These are phyloP conservation scores for Diaporthe amygdali DNA, from an alignment of 2,329 filamentous ascomycete species.

Conservation along the genomic window DNA sequence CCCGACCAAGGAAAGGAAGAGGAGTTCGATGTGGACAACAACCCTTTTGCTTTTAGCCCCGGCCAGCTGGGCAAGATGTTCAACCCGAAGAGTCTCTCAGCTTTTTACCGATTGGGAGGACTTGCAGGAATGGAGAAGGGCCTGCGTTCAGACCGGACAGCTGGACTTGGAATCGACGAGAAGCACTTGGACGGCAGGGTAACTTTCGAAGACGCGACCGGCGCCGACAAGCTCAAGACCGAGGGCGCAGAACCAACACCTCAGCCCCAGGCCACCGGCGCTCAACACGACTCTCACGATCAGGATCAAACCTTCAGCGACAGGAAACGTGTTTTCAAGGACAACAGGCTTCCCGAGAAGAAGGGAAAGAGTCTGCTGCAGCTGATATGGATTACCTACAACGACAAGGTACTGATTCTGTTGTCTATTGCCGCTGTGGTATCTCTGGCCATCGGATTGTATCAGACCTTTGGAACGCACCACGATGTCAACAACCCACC, in stretches of 20 bases:
- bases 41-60: slow-evolving; percentile 84
- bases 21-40: slow-evolving; percentile 78
- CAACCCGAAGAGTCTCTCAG: slow-evolving; percentile 85
- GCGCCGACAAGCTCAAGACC: slow-evolving; percentile 38
- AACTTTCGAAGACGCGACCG: slow-evolving; percentile 73
- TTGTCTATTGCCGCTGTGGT: slow-evolving; percentile 74
- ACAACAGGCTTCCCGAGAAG: slow-evolving; percentile 75
- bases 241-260: slow-evolving; percentile 34
- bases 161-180: slow-evolving; percentile 82
- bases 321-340: slow-evolving; percentile 72
- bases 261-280: not conserved
- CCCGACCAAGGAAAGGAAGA: slow-evolving; percentile 78
- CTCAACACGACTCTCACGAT: not conserved
- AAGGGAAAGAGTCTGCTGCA: slow-evolving; percentile 76
- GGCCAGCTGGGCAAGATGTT: slow-evolving; percentile 87
- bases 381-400: slow-evolving; percentile 83
- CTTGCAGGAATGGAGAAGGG: slow-evolving; percentile 80
- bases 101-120: slow-evolving; percentile 82
- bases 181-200: slow-evolving; percentile 66
- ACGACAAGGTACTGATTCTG: slow-evolving; percentile 80
- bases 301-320: slow-evolving; percentile 56
- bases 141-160: slow-evolving; percentile 71
- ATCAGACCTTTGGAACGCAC: slow-evolving; percentile 71
- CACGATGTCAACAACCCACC: slow-evolving; percentile 57
- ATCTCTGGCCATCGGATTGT: slow-evolving; percentile 76